Evolutionary conservation across 768 basidiomycete species (phyloP), one percentile per base, ranked within the genome.

Genomic region (Serendipita vermifera): DNA sequence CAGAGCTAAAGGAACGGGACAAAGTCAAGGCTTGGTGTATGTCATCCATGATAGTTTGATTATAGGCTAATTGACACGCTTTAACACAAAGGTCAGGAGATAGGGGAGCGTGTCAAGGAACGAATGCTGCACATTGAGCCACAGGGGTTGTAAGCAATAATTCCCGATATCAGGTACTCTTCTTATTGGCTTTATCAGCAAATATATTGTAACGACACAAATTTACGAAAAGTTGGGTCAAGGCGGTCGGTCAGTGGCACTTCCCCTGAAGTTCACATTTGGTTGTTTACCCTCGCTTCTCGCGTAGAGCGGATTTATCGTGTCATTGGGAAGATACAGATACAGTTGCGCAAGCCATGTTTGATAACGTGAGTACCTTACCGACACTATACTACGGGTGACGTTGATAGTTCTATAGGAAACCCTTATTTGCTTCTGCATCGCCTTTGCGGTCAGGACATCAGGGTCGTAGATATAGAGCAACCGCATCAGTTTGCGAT

Each of bases 271-370:
- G 43, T 39, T 58, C 13, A 55, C 36, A 24, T 35, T 60, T 43
- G 24, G 39, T 33, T 27, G 54, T 17, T 46, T 29, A 57, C 33
- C 48, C 36, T 48, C 39, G 57, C 20, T n/a, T 17, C 58, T 51
- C 33, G 55, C 56, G 33, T 60, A 89, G 87, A 62, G 85, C 83
- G 43, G 85, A 86, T 67, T 78, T 91, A 70, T 77, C 76, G 48
- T 87, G 84, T 59, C 88, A 91, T 64, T 91, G 87, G 87, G 87
- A 91, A 71, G 87, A 90, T 60, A 77, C 79, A 54, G 88, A 91
- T 64, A 72, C 75, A 53, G 80, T 87, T 58, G 76, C 81, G 38
- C 81, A 87, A 67, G 87, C 90, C 69, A 73, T 90, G 65, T 87
- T 77, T 70, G 74, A 75, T 43, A 91, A 87, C 65, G 87, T 88